Evolutionary conservation across 805 yeast species (phyloP), one percentile per base, ranked within the genome.

Genomic region (Scheffersomyces coipomensis): DNA sequence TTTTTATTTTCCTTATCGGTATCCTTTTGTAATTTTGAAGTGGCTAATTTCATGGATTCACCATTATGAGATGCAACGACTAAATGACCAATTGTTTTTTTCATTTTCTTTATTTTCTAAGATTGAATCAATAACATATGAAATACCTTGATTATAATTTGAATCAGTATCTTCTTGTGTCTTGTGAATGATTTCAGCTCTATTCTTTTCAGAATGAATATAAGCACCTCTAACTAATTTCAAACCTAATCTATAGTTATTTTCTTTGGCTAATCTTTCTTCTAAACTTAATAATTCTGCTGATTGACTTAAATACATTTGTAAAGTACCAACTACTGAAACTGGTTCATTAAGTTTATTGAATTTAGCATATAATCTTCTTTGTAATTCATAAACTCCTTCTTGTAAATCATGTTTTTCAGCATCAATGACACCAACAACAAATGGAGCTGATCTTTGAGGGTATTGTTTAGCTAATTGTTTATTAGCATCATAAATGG

Each of bases 141-240:
- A 59, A 51, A 87, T 78, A 29, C 95, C 95, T 12, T 69, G 61
- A 65, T 91, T 80, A 65, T 83, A 90, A 57, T 81, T 80, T 8
- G 48, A 51, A 58, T 90, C 98, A n/a, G 97, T 87, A 44, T 78
- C 90, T 37, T 67, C 72, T 64, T 91, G 90, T 22, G 88, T 76
- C 46, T 73, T 68, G 66, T 83, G 91, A 44, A 90, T 88, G 15
- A 87, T 83, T 4, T 62, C 49, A 37, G 56, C 48, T 55, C 97
- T 75, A 47, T 83, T 73, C 25, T 85, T 77, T 67, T 90, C 98
- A 5, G 95, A 79, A 59, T 90, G 97, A 44, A 90, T 79, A 68
- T 90, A 90, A 12, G 98, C 98, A 48, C 98, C 98, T 63, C 98
- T 80, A 13, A 90, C 98, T 39, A 90, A 75, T 64, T 90, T 90